Conservation (phyloP, 768 basidiomycete genomes). For the Bullera alba region DNA sequence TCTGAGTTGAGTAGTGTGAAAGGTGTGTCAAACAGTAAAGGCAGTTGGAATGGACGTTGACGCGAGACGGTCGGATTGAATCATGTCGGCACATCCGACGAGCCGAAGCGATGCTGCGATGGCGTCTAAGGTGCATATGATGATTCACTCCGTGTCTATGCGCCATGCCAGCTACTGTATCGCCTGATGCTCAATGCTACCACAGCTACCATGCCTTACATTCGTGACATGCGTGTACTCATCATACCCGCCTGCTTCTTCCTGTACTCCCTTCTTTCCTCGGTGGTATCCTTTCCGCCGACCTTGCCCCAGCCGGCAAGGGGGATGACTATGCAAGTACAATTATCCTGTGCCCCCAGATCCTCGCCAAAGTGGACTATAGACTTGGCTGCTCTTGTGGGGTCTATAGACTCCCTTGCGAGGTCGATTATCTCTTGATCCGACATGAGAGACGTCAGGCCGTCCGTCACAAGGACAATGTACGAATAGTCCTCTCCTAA, state of each 20-base stretch:
- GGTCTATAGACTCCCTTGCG: slow-evolving; percentile 62
- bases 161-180: no score
- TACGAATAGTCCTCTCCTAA: slow-evolving; percentile 78
- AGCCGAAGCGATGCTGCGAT: no score
- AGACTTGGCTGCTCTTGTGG: slow-evolving; percentile 69
- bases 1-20: no score
- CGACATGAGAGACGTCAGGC: slow-evolving; percentile 80
- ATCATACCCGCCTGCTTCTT: slow-evolving; percentile 42
- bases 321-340: slow-evolving; percentile 82
- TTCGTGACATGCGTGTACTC: slow-evolving; percentile 46
- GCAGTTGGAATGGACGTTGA: no score
- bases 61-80: no score
- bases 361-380: slow-evolving; percentile 84
- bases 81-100: no score
- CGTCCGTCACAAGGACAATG: slow-evolving; percentile 84
- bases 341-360: slow-evolving; percentile 81
- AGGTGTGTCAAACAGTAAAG: no score
- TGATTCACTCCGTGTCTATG: no score
- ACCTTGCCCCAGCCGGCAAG: slow-evolving; percentile 85
- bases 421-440: slow-evolving; percentile 94
- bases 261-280: slow-evolving; percentile 74
- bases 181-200: no score
- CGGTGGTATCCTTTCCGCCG: slow-evolving; percentile 71
- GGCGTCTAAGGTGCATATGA: no score
- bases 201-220: slow-evolving; percentile 12